Conservation (phyloP, 495 filamentous ascomycete genomes). For the Mytilinidion resinicola region DNA sequence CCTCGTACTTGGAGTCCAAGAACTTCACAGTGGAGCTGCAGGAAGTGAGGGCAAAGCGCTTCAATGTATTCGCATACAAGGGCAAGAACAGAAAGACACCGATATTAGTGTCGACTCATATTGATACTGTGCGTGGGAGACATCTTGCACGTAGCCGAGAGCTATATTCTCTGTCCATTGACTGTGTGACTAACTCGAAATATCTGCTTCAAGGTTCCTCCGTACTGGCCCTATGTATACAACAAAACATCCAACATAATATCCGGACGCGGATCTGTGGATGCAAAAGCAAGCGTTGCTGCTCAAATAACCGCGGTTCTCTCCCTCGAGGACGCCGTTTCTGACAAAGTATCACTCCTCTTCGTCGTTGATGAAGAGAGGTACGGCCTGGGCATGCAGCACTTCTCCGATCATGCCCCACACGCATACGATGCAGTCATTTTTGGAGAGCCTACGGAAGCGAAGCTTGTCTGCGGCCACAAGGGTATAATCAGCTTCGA, state of each 20-base stretch:
- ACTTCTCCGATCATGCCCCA: slow-evolving; percentile 45
- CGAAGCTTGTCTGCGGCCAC: slow-evolving; percentile 79
- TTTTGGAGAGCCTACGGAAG: slow-evolving; percentile 88
- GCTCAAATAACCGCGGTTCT: slow-evolving; percentile 62
- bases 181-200: too few relatives aligned
- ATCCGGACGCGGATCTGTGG: slow-evolving; percentile 75
- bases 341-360: slow-evolving; percentile 57
- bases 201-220: slow-evolving; percentile 43
- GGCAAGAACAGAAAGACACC: slow-evolving; percentile 50
- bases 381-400: slow-evolving; percentile 75
- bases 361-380: slow-evolving; percentile 89
- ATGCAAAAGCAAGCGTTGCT: slow-evolving; percentile 86
- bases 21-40: slow-evolving; percentile 64
- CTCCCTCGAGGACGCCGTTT: slow-evolving; percentile 40
- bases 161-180: too few relatives aligned
- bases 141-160: too few relatives aligned
- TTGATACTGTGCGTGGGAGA: slow-evolving; percentile 46
- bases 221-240: slow-evolving; percentile 60
- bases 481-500: slow-evolving; percentile 69
- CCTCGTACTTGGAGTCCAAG: slow-evolving; percentile 50
- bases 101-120: slow-evolving; percentile 69
- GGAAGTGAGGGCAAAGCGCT: slow-evolving; percentile 42
- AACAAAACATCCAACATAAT: slow-evolving; percentile 38
- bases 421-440: slow-evolving; percentile 60
- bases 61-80: slow-evolving; percentile 77